Percentiles rank a stretch among this genome's conserved stretches.
These are phyloP conservation scores for Syzygium syzygioides DNA, from an alignment of 441 rosid species.

Conservation along the genomic window DNA sequence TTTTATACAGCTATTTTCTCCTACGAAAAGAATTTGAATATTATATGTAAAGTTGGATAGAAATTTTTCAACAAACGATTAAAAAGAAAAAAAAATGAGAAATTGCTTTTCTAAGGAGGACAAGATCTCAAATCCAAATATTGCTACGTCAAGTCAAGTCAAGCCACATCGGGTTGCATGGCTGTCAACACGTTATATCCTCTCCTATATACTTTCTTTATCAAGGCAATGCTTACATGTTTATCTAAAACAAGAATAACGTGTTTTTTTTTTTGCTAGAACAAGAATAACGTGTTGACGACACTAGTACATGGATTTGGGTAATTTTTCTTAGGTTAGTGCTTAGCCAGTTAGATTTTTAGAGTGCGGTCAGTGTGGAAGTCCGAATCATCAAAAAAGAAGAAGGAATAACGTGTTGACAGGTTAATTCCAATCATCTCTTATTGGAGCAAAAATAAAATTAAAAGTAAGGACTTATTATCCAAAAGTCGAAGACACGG, in stretches of 20 bases:
- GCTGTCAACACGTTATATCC: not conserved
- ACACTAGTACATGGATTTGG: too few species aligned
- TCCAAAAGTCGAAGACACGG: not conserved
- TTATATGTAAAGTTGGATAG: not conserved
- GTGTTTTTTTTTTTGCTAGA: too few species aligned
- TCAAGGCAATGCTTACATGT: not conserved
- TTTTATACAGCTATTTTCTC: not conserved
- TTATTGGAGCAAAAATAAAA: not conserved
- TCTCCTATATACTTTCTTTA: not conserved
- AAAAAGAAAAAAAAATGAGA: not conserved
- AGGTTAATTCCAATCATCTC: not conserved
- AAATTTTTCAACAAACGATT: not conserved
- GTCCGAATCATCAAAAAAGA: too few species aligned
- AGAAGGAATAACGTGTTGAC: too few species aligned
- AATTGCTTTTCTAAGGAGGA: not conserved
- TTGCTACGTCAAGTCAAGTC: not conserved
- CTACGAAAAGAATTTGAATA: not conserved
- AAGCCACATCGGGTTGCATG: not conserved
- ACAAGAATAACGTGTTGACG: not conserved
- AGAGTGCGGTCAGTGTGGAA: too few species aligned
- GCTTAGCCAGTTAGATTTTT: too few species aligned
- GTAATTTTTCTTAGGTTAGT: too few species aligned
- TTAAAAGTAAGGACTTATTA: too few species aligned
- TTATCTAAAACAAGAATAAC: not conserved
- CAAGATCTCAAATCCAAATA: not conserved